Evolutionary conservation across 176 grass and related monocot genomes (phyloP), one percentile per base, ranked within the genome.

Genomic region (Aegilops umbellulata): DNA sequence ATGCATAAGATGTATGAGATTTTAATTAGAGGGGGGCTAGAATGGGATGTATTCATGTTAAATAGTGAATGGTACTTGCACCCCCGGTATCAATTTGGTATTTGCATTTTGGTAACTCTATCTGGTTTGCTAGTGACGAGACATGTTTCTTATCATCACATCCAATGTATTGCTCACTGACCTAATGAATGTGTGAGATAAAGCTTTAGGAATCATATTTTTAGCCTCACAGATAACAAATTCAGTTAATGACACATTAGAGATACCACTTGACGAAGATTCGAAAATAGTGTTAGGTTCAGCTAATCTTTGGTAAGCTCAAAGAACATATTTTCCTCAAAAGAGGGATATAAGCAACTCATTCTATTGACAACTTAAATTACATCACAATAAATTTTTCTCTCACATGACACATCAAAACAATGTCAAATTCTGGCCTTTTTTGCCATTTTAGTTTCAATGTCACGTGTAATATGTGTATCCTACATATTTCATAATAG

Each of bases 41-140:
- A 53, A 53, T 53, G 1, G 5, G 49, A 53, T 53, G 44, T 84
- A 14, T 16, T 3, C 76, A 73, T 20, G 17, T 24, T 36, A 78
- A 16, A 55, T 20, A 62, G 11, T 72, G 22, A 16, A 73, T 5
- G 73, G 26, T 60, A 88, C 87, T 95, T 91, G 92, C 93, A 94
- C 95, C 92, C 31, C 84, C 87, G 69, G 94, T 98, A 83, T 95
- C 92, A 41, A 95, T 94, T 0, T 1, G 46, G 13, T 47, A 47
- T 47, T 47, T 47, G 83, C 92, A 98, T 39, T 91, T 95, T 11
- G 96, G 92, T 23, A 93, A 94, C 86, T 98, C 89, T 62, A 92
- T 90, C 20, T 89, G 90, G 70, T 32, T 41, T 39, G 57, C 23
- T 36, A 31, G 19, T 51, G 47, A 17, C 5, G 47, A 17, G 47